Evolutionary conservation across 768 basidiomycete species (phyloP).

Genomic region (Pleurotus citrinopileatus): DNA sequence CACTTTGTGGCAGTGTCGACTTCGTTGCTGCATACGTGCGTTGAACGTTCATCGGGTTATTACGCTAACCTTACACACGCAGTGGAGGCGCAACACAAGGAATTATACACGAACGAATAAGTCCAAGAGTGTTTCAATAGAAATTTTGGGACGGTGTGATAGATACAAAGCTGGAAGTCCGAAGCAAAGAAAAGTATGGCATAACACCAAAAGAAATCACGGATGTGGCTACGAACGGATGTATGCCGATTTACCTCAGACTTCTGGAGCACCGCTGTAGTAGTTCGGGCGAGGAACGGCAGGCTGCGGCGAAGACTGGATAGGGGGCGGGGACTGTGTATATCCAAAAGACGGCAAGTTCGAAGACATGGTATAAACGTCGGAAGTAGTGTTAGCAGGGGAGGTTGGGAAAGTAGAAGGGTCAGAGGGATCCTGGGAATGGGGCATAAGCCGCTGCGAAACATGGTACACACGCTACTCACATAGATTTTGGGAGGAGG

Average conservation of each 20-base stretch:
- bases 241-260: constrained; percentile 12
- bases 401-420: constrained; percentile 12
- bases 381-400: not conserved
- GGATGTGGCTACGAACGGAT: not conserved
- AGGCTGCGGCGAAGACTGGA: not conserved
- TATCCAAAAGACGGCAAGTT: not conserved
- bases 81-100: too few species aligned
- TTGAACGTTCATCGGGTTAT: not conserved
- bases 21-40: too few species aligned
- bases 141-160: not conserved
- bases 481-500: constrained; percentile 37
- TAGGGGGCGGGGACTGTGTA: not conserved
- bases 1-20: not conserved
- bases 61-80: too few species aligned
- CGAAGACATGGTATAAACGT: not conserved
- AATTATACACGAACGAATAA: too few species aligned
- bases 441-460: not conserved
- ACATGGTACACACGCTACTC: constrained; percentile 16
- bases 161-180: not conserved
- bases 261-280: constrained; percentile 20
- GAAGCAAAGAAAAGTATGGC: too few species aligned
- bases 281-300: not conserved
- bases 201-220: not conserved
- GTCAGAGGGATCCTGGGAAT: constrained; percentile 13
- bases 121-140: too few species aligned